Conservation (phyloP, 805 yeast species). For the Candida ponderosae region DNA sequence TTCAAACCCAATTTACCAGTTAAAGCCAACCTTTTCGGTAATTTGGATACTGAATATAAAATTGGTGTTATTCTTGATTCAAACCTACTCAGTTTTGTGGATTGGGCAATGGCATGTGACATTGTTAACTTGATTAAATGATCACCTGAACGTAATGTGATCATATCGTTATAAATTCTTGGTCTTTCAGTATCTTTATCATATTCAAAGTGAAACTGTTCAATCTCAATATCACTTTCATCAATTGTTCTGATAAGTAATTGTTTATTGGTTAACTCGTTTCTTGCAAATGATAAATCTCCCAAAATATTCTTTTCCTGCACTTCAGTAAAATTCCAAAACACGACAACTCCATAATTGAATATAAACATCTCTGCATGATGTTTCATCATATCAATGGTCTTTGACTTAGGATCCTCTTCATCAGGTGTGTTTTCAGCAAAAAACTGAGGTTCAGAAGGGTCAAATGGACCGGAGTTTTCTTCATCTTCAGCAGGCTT, state of each 20-base stretch:
- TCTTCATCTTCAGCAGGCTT: constrained; percentile 19
- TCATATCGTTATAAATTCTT: constrained; percentile 87
- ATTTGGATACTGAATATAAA: constrained; percentile 74
- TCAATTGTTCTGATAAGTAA: constrained; percentile 66
- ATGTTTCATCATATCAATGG: constrained; percentile 19
- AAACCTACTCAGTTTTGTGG: constrained; percentile 83
- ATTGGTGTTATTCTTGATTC: constrained; percentile 87
- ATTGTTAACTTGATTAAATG: constrained; percentile 87
- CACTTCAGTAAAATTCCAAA: constrained; percentile 90
- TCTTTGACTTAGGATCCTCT: constrained; percentile 8
- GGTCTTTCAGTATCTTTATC: constrained; percentile 56
- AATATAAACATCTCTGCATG: constrained; percentile 88
- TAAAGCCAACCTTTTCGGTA: constrained; percentile 84
- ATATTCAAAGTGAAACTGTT: constrained; percentile 47
- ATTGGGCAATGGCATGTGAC: constrained; percentile 96
- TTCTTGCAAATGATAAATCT: constrained; percentile 56
- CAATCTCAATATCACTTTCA: constrained; percentile 90
- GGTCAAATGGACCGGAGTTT: constrained; percentile 60
- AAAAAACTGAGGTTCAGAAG: constrained; percentile 88
- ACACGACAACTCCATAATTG: constrained; percentile 92
- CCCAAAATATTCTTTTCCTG: constrained; percentile 93
- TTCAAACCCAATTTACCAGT: constrained; percentile 84
- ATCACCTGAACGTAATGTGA: constrained; percentile 84
- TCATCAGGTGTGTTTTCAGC: constrained; percentile 32
- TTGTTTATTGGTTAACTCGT: constrained; percentile 35